phyloP scores from a whole-genome alignment of 306 rosid genomes.

The Alnus glutinosa region DNA sequence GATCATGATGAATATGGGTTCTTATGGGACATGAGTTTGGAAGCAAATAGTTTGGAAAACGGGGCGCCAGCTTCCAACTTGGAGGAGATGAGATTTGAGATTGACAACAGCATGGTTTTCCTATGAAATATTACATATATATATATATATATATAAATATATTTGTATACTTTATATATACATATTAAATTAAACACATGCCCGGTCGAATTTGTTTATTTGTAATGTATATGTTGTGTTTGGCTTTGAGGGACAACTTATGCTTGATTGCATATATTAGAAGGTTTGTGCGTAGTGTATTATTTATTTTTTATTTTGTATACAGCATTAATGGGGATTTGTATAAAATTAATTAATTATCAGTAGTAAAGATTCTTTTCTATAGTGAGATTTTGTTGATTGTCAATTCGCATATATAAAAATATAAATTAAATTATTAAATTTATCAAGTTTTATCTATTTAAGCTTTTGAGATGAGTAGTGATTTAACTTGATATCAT shows the following conservation, averaged over 20 bases:
- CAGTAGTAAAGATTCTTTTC: conserved; percentile 3
- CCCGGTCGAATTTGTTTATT: background rate
- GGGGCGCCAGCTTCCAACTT: conserved; percentile 47
- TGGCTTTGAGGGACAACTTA: conserved; percentile 1
- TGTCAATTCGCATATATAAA: too few species aligned
- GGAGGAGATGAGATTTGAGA: conserved; percentile 73
- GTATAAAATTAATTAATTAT: background rate
- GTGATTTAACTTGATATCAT: too few species aligned
- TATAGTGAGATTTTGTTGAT: background rate
- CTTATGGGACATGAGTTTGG: conserved; percentile 79
- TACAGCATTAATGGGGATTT: background rate
- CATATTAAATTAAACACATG: background rate
- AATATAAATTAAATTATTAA: too few species aligned
- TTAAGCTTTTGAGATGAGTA: too few species aligned
- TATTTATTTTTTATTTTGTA: background rate
- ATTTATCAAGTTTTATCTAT: too few species aligned
- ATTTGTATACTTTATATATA: background rate
- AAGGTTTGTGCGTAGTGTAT: conserved; percentile 11
- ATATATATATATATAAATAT: background rate
- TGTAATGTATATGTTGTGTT: conserved; percentile 14
- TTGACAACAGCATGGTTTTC: conserved; percentile 60
- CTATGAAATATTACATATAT: conserved; percentile 27
- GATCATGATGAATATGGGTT: conserved; percentile 59
- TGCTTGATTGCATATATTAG: conserved; percentile 5
- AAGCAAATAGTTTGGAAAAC: conserved; percentile 54